Conservation (phyloP, 2,329 filamentous ascomycete genomes). For the Hypoxylon sp. region DNA sequence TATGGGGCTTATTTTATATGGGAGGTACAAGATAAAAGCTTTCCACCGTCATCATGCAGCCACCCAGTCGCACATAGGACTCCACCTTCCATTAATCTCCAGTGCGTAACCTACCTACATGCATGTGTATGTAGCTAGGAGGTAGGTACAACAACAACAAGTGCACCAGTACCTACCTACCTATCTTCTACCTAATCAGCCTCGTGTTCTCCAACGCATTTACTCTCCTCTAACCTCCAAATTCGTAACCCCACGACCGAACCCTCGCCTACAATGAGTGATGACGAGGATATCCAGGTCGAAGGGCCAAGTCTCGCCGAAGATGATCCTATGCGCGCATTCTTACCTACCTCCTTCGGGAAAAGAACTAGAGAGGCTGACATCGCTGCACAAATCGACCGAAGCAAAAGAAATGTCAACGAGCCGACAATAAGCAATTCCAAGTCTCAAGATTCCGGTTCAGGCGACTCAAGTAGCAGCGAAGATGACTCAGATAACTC, state of each 20-base stretch:
- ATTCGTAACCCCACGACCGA: not conserved
- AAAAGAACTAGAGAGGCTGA: conserved; percentile 82
- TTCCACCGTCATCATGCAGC: conserved; percentile 40
- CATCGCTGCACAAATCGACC: conserved; percentile 84
- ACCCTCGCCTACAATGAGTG: conserved; percentile 63
- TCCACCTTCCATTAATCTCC: conserved; percentile 4
- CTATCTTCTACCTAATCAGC: conserved; percentile 9
- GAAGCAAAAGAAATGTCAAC: conserved; percentile 74
- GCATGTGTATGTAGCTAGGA: too few relatives aligned
- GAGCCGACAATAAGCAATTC: conserved; percentile 51
- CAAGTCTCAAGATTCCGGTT: conserved; percentile 52
- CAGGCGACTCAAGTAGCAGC: conserved; percentile 55
- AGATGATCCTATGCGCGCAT: conserved; percentile 81
- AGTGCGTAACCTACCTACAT: not conserved
- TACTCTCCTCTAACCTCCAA: conserved; percentile 16
- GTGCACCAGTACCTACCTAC: too few relatives aligned
- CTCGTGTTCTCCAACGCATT: conserved; percentile 24
- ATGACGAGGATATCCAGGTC: conserved; percentile 72
- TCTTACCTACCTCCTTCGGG: conserved; percentile 87
- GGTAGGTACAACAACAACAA: conserved; percentile 16
- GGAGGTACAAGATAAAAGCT: conserved; percentile 5
- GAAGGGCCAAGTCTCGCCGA: conserved; percentile 68
- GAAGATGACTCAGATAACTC: conserved; percentile 67
- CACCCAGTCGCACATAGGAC: conserved; percentile 21
- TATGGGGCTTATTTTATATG: conserved; percentile 16